phyloP scores from a whole-genome alignment of 148 eudicot genomes.

The Simmondsia chinensis region DNA sequence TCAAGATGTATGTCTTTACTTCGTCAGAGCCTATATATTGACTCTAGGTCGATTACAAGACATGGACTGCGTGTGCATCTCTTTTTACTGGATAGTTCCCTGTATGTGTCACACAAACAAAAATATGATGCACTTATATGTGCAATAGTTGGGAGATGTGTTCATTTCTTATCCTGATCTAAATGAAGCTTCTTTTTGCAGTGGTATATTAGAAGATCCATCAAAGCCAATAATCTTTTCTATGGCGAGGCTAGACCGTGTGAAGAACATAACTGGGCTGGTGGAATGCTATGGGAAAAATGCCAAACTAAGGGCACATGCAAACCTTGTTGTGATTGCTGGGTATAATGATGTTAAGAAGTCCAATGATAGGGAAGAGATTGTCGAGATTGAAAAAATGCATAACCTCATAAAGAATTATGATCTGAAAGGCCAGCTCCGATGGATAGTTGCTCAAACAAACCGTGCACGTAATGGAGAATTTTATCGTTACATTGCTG shows the following conservation, averaged over 20 bases:
- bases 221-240: constrained; percentile 91
- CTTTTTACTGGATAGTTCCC: too few species aligned
- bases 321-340: constrained; percentile 76
- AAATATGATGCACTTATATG: too few species aligned
- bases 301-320: constrained; percentile 50
- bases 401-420: constrained; percentile 67
- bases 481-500: constrained; percentile 90
- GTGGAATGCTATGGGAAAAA: constrained; percentile 88
- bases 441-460: constrained; percentile 85
- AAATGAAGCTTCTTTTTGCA: constrained; percentile 20
- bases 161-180: constrained; percentile 5
- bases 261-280: constrained; percentile 87
- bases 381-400: constrained; percentile 89
- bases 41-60: too few species aligned
- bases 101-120: too few species aligned
- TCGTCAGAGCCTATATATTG: too few species aligned
- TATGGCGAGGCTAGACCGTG: constrained; percentile 96
- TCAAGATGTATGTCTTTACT: too few species aligned
- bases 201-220: constrained; percentile 65
- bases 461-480: constrained; percentile 89
- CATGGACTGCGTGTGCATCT: too few species aligned
- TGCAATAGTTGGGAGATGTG: neutral
- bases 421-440: constrained; percentile 57
- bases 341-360: constrained; percentile 81
- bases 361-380: constrained; percentile 90